Percentiles rank a stretch among this genome's conserved stretches.
phyloP scores from a whole-genome alignment of 225 moss, liverwort and hornwort species.

The Sphagnum tenellum region DNA sequence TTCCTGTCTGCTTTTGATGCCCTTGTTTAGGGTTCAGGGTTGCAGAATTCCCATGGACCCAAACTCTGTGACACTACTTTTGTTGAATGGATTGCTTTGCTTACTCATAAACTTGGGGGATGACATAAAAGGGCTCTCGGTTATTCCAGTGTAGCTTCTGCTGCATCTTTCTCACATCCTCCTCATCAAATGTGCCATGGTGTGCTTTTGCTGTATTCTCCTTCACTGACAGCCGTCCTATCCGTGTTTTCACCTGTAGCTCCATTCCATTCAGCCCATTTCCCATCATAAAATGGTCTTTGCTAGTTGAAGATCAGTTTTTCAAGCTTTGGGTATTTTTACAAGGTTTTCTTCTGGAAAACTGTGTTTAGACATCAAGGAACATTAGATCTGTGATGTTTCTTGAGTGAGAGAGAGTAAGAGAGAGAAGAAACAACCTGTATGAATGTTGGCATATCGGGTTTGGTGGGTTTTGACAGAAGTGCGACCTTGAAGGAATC shows the following conservation, averaged over 20 bases:
- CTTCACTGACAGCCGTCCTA: conserved; percentile 56
- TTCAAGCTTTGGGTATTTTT: too few relatives aligned
- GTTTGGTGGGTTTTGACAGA: conserved; percentile 13
- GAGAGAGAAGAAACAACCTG: conserved; percentile 21
- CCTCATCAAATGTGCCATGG: conserved; percentile 63
- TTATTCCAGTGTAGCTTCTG: conserved; percentile 47
- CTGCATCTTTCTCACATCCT: conserved; percentile 71
- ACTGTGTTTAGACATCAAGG: too few relatives aligned
- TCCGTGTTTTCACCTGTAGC: conserved; percentile 51
- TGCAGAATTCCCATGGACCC: too few relatives aligned
- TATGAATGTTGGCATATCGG: conserved; percentile 55
- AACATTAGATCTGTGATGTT: too few relatives aligned
- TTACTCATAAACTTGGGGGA: conserved; percentile 75
- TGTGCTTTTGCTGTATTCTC: conserved; percentile 64
- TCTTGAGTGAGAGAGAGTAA: too few relatives aligned
- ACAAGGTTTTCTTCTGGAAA: too few relatives aligned
- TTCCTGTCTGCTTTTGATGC: too few relatives aligned
- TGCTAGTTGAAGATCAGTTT: too few relatives aligned
- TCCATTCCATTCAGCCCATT: too few relatives aligned
- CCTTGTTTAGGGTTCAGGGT: too few relatives aligned
- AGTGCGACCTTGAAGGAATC: conserved; percentile 42
- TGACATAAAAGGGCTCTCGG: conserved; percentile 50
- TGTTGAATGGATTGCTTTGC: conserved; percentile 1
- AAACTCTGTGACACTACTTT: too few relatives aligned
- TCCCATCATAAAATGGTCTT: too few relatives aligned